A percentile compares a stretch with the other conserved stretches of the same genome.
phyloP scores from a whole-genome alignment of 164 flowering plant genomes.

The Magnolia sinica region DNA sequence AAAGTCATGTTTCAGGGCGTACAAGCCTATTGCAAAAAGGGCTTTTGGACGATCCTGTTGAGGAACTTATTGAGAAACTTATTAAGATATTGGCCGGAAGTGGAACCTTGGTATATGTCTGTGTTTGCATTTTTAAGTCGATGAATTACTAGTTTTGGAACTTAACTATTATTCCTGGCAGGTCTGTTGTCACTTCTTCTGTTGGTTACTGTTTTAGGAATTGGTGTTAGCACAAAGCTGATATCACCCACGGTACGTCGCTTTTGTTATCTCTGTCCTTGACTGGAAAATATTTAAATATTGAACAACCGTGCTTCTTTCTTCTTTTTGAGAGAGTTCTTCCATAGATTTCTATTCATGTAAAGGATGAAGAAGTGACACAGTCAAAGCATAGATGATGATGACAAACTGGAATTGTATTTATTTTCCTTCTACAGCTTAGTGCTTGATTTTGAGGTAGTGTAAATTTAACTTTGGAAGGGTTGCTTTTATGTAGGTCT shows the following conservation, averaged over 20 bases:
- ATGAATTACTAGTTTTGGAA: not conserved
- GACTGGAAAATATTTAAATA: not conserved
- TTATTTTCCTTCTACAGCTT: too few species aligned
- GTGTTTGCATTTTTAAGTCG: not conserved
- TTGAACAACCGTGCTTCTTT: not conserved
- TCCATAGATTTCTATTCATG: not conserved
- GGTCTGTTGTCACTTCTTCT: conserved; percentile 59
- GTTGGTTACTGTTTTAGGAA: conserved; percentile 53
- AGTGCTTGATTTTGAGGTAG: not conserved
- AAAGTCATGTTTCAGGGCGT: too few species aligned
- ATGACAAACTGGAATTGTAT: too few species aligned
- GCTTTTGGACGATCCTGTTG: too few species aligned
- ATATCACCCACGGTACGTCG: conserved; percentile 62
- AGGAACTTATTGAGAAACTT: too few species aligned
- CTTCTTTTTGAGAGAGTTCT: not conserved
- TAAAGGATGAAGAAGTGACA: not conserved
- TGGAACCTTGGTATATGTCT: too few species aligned
- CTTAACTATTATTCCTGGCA: conserved; percentile 13
- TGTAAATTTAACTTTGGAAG: too few species aligned
- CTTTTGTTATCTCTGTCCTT: not conserved
- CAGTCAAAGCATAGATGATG: not conserved
- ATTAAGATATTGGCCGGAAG: too few species aligned
- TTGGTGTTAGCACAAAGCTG: conserved; percentile 43
- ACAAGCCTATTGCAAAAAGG: too few species aligned
- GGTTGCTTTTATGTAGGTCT: not conserved